Evolutionary conservation across 2,329 filamentous ascomycete genomes (phyloP).

Genomic region (Phialemonium atrogriseum): DNA sequence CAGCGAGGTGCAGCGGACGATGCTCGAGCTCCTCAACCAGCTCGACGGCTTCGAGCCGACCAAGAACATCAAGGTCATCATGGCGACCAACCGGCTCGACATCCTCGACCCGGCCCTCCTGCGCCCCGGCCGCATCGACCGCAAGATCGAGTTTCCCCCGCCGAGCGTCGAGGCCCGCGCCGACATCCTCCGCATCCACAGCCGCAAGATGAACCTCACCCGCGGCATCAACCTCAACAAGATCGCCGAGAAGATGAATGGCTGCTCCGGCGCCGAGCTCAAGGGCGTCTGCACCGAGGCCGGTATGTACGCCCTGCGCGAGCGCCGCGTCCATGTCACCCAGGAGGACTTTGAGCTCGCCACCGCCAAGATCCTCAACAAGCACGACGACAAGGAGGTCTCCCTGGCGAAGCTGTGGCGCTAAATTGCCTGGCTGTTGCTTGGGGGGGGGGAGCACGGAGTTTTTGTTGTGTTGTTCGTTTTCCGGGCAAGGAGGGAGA

Average conservation of each 20-base stretch:
- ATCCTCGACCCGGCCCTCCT: conserved; percentile 93
- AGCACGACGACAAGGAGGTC: conserved; percentile 97
- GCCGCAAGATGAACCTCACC: conserved; percentile 96
- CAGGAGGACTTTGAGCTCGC: conserved; percentile 98
- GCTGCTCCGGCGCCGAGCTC: conserved; percentile 91
- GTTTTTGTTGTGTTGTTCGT: no score
- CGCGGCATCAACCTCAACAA: conserved; percentile 96
- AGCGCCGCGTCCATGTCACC: conserved; percentile 93
- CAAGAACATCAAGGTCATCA: conserved; percentile 99
- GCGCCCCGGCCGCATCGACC: conserved; percentile 93
- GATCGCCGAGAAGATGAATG: conserved; percentile 99
- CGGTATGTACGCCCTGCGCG: conserved; percentile 94
- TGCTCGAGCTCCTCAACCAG: conserved; percentile 97
- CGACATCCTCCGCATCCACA: conserved; percentile 96
- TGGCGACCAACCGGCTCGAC: conserved; percentile 97
- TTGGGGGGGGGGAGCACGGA: no score
- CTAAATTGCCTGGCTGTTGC: no score
- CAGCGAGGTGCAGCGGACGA: conserved; percentile 95
- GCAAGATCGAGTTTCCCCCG: conserved; percentile 98
- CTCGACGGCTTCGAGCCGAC: conserved; percentile 97
- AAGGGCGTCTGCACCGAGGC: conserved; percentile 99
- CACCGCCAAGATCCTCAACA: conserved; percentile 98
- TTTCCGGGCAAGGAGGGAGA: no score
- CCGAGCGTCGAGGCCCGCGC: conserved; percentile 93
- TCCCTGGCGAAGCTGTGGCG: conserved; percentile 74